Evolutionary conservation across 768 basidiomycete genomes (phyloP).

Genomic region (Hygrocybe punicea): DNA sequence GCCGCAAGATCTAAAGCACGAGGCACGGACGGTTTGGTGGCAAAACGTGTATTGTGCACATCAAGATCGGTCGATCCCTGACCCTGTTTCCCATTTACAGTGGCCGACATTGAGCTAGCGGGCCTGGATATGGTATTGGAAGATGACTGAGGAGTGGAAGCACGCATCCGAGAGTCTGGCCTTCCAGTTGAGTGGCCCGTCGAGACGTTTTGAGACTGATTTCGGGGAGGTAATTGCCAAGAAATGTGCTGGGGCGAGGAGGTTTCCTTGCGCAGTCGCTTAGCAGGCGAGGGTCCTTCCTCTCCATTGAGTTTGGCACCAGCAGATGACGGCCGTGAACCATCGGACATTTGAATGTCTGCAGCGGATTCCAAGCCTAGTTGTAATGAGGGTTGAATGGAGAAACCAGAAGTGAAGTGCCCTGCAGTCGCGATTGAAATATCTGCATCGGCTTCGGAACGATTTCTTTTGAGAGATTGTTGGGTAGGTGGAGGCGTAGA

Average conservation of each 20-base stretch:
- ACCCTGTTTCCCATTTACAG: constrained; percentile 40
- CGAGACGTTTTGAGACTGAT: constrained; percentile 32
- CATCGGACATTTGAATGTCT: constrained; percentile 48
- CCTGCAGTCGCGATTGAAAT: constrained; percentile 23
- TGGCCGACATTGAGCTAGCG: constrained; percentile 38
- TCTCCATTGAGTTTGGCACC: constrained; percentile 51
- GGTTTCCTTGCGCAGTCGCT: constrained; percentile 62
- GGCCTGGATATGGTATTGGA: constrained; percentile 49
- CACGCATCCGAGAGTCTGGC: background rate
- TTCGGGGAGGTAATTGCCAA: constrained; percentile 32
- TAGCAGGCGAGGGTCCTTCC: constrained; percentile 66
- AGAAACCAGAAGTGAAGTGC: constrained; percentile 14
- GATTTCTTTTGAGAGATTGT: constrained; percentile 54
- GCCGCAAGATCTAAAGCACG: constrained; percentile 53
- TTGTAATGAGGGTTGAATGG: constrained; percentile 22
- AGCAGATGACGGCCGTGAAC: constrained; percentile 50
- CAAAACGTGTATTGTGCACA: constrained; percentile 52
- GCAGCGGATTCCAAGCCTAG: constrained; percentile 25
- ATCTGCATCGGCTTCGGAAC: constrained; percentile 66
- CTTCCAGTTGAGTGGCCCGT: constrained; percentile 4
- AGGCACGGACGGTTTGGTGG: constrained; percentile 59
- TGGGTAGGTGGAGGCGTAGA: constrained; percentile 49
- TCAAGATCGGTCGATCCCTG: constrained; percentile 39
- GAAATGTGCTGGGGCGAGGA: constrained; percentile 34
- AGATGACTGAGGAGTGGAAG: constrained; percentile 28